Evolutionary conservation across 2,329 filamentous ascomycete genomes (phyloP), one percentile per base, ranked within the genome.

Genomic region (Fusarium sp.): DNA sequence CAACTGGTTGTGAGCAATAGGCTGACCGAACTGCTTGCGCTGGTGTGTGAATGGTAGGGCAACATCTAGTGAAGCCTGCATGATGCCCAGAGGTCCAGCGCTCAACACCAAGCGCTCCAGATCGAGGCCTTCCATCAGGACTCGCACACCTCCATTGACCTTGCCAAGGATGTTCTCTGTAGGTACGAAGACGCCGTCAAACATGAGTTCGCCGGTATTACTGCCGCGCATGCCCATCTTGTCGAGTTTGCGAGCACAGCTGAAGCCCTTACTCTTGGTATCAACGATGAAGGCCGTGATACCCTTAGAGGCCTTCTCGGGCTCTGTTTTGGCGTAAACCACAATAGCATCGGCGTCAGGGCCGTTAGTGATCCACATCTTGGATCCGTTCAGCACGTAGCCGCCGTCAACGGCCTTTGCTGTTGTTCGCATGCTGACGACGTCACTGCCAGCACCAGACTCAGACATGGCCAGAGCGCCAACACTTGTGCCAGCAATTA

Each of bases 321-420:
- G 95, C 65, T 91, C 88, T 2, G 95, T 98, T 86, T 98, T 98
- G 60, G 95, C 95, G 82, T 99, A 99, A n/a, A 99, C 95, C 61
- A 99, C 91, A 61, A 98, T 91, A 45, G 92, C 87, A 81, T 97
- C 90, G n/a, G 96, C 96, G 80, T 98, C 95, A 2, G 95, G 95
- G 9, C 95, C 94, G 83, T 99, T 99, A 70, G 95, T 99, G 81
- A 99, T 99, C 95, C 95, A 99, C 95, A 98, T 98, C 87, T 99
- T 98, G 68, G 92, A 93, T 36, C 95, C 95, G 78, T 95, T 94
- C 61, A 99, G 85, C 26, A 95, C 71, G 81, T 93, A 98, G 33
- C 95, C 95, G 39, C 95, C 95, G 77, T 96, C 93, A 16, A 94
- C 93, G 72, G 89, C 87, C 80, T 90, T 92, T 1, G 95, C 95